Percentiles rank a stretch among this genome's conserved stretches.
Conservation (phyloP, 129 eudicot genomes). For the Flaveria brownii region DNA sequence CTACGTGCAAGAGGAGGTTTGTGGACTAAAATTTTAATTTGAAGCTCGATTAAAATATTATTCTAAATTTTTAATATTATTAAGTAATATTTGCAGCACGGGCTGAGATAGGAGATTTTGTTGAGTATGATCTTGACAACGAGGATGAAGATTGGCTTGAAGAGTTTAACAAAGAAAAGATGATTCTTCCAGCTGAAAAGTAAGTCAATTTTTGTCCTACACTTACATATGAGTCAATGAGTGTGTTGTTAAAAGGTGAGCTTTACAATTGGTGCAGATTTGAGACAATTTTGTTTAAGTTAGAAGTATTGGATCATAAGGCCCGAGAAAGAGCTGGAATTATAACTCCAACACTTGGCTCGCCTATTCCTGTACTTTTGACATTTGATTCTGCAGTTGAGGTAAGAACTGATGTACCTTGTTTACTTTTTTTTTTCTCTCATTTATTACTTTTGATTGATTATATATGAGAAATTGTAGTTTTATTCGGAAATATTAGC, state of each 20-base stretch:
- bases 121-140: slow-evolving; percentile 94
- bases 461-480: background rate
- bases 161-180: slow-evolving; percentile 63
- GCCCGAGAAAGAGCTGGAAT: slow-evolving; percentile 98
- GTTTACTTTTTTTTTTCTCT: background rate
- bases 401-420: slow-evolving; percentile 43
- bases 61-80: background rate
- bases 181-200: slow-evolving; percentile 69
- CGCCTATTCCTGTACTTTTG: slow-evolving; percentile 76
- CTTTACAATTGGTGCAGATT: slow-evolving; percentile 50
- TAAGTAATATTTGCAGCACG: slow-evolving; percentile 50
- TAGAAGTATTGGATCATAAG: slow-evolving; percentile 91
- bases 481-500: slow-evolving; percentile 2
- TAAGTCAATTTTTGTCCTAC: slow-evolving; percentile 19
- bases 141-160: slow-evolving; percentile 98
- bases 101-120: slow-evolving; percentile 88
- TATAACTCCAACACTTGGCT: slow-evolving; percentile 78
- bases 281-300: slow-evolving; percentile 67
- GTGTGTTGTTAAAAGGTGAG: slow-evolving; percentile 21
- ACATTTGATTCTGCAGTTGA: slow-evolving; percentile 92
- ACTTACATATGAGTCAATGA: background rate
- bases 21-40: slow-evolving; percentile 18
- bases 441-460: background rate
- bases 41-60: slow-evolving; percentile 2
- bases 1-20: slow-evolving; percentile 93